Conservation (phyloP, 805 yeast species). For the Candida tammaniensis region DNA sequence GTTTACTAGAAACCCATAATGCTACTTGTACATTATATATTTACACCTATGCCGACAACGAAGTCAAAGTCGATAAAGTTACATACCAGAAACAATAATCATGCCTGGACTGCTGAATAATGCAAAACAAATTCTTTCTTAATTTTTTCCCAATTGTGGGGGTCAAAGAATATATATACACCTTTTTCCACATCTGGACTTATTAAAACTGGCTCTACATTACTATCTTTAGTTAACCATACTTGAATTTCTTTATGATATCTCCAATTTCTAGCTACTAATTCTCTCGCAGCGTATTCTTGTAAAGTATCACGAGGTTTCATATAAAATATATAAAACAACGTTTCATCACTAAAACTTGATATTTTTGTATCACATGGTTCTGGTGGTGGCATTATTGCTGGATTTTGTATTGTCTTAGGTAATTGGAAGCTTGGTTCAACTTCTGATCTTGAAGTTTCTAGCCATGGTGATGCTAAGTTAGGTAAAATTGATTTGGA, state of each 20-base stretch:
- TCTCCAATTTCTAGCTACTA: constrained; percentile 93
- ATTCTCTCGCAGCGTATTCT: constrained; percentile 88
- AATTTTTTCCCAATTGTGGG: constrained; percentile 93
- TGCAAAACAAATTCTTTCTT: constrained; percentile 62
- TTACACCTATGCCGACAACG: constrained; percentile 76
- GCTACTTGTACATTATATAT: constrained; percentile 76
- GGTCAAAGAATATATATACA: constrained; percentile 90
- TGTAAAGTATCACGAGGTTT: constrained; percentile 91
- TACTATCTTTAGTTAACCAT: constrained; percentile 94
- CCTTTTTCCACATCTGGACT: constrained; percentile 89
- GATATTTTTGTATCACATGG: constrained; percentile 51
- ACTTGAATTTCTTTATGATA: constrained; percentile 93
- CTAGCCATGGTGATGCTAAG: constrained; percentile 93
- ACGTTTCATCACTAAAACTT: constrained; percentile 82
- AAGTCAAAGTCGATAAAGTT: constrained; percentile 88
- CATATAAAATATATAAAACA: constrained; percentile 90
- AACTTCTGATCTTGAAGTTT: constrained; percentile 84
- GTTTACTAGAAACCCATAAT: constrained; percentile 83
- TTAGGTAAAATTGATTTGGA: constrained; percentile 52
- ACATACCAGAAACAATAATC: constrained; percentile 26
- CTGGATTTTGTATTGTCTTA: constrained; percentile 28
- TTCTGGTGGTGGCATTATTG: constrained; percentile 38
- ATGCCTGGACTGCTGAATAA: constrained; percentile 38
- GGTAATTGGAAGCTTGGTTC: constrained; percentile 81
- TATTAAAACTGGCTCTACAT: constrained; percentile 77